Percentiles rank a stretch among this genome's conserved stretches.
phyloP scores from a whole-genome alignment of 1,284 basidiomycete species.

The Ceratobasidium papillatum region DNA sequence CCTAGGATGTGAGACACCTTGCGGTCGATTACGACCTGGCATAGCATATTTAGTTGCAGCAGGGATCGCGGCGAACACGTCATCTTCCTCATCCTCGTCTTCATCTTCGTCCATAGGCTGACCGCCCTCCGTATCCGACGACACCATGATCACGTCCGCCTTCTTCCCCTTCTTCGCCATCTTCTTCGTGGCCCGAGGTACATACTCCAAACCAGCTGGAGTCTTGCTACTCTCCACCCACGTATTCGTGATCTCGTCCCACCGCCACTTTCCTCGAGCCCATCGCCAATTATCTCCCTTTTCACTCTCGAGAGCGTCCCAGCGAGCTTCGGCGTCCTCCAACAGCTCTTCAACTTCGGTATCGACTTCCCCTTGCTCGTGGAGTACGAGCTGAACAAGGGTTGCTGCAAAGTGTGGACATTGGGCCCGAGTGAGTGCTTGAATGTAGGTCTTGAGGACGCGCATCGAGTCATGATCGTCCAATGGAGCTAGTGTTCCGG shows the following conservation, averaged over 20 bases:
- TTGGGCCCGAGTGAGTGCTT: not conserved
- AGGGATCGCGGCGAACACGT: slow-evolving; percentile 30
- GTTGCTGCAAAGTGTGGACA: slow-evolving; percentile 35
- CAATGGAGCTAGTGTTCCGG: slow-evolving; percentile 1
- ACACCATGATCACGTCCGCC: slow-evolving; percentile 5
- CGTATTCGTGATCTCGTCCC: slow-evolving; percentile 38
- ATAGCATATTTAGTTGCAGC: not conserved
- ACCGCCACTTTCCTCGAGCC: slow-evolving; percentile 19
- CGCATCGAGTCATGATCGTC: not conserved
- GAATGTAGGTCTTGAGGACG: not conserved
- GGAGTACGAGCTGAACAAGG: slow-evolving; percentile 20
- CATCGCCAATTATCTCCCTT: slow-evolving; percentile 28
- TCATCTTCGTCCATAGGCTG: not conserved
- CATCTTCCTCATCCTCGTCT: not conserved
- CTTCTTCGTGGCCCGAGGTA: not conserved
- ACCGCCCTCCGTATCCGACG: slow-evolving; percentile 34
- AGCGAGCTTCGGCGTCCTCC: slow-evolving; percentile 30
- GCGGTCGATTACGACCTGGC: not conserved
- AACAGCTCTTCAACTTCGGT: slow-evolving; percentile 29
- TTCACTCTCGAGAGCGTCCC: not conserved
- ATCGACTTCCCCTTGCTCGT: slow-evolving; percentile 8
- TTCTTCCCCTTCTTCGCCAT: slow-evolving; percentile 6
- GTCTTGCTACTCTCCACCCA: slow-evolving; percentile 27
- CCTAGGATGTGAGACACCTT: not conserved
- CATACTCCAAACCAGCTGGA: not conserved